Percentiles rank a stretch among this genome's conserved stretches.
Evolutionary conservation across 441 rosid species (phyloP).

Genomic region (Erodium trifolium): DNA sequence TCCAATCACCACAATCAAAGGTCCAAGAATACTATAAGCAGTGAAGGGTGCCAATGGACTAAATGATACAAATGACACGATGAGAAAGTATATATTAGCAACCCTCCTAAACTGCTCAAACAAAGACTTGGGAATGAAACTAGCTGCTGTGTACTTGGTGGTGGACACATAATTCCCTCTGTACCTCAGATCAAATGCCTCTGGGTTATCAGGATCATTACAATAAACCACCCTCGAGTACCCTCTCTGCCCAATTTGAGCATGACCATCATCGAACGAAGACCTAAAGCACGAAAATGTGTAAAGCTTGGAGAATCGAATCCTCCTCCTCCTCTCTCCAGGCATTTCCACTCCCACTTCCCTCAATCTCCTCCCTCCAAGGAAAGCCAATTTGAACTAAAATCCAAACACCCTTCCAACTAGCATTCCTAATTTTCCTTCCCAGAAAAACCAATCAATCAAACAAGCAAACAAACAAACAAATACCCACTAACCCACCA

Average conservation of each 20-base stretch:
- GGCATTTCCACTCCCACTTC: no score
- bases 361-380: background rate
- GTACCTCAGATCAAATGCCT: slow-evolving; percentile 42
- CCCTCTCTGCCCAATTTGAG: slow-evolving; percentile 28
- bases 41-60: slow-evolving; percentile 77
- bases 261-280: slow-evolving; percentile 3
- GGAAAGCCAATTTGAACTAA: background rate
- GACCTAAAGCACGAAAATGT: slow-evolving; percentile 5
- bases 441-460: background rate
- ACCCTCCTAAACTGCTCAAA: slow-evolving; percentile 95
- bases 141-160: slow-evolving; percentile 68
- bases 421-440: background rate
- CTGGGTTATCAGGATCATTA: slow-evolving; percentile 66
- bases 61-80: slow-evolving; percentile 67
- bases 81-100: slow-evolving; percentile 78
- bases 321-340: background rate
- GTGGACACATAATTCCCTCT: slow-evolving; percentile 62
- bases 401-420: background rate
- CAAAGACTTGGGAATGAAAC: slow-evolving; percentile 80
- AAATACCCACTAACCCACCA: background rate
- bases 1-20: slow-evolving; percentile 67
- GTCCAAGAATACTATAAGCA: slow-evolving; percentile 62
- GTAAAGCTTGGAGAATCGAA: slow-evolving; percentile 7
- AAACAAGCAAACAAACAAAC: background rate
- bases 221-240: slow-evolving; percentile 77